A percentile compares a stretch with the other conserved stretches of the same genome.
Conservation (phyloP, 306 rosid species). For the Lathyrus aphaca region DNA sequence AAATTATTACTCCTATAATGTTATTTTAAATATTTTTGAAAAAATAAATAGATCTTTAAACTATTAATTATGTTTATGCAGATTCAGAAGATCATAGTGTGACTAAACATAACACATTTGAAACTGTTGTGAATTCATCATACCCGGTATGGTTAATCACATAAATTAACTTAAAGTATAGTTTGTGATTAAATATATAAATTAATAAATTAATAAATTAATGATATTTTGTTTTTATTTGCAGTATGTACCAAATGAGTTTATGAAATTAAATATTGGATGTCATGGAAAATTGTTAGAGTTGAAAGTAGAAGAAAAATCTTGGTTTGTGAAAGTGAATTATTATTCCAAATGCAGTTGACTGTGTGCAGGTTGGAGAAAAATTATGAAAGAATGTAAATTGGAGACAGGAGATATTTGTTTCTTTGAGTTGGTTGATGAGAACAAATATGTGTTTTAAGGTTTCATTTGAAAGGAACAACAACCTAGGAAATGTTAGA, state of each 20-base stretch:
- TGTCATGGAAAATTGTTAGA: neutral
- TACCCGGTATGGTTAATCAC: neutral
- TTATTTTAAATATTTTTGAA: no score
- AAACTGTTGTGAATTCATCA: neutral
- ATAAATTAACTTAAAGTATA: neutral
- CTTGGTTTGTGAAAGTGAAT: neutral
- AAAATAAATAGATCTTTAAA: no score
- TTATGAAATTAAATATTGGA: neutral
- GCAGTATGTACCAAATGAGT: neutral
- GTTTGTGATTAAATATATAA: neutral
- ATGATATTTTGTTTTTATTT: neutral
- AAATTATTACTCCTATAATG: no score
- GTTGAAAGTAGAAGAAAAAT: neutral
- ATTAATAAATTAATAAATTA: neutral
- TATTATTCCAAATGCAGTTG: neutral
- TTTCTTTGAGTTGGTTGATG: constrained; percentile 11
- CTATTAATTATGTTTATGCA: neutral
- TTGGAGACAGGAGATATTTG: constrained; percentile 1
- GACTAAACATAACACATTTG: neutral
- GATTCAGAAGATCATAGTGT: neutral
- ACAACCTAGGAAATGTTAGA: neutral
- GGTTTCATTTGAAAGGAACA: neutral
- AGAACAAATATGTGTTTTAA: constrained; percentile 4
- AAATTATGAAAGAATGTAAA: neutral
- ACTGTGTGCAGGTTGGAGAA: neutral